Percentiles rank a stretch among this genome's conserved stretches.
These are phyloP conservation scores for Begonia peltatifolia DNA, from an alignment of 306 rosid species.

Conservation along the genomic window DNA sequence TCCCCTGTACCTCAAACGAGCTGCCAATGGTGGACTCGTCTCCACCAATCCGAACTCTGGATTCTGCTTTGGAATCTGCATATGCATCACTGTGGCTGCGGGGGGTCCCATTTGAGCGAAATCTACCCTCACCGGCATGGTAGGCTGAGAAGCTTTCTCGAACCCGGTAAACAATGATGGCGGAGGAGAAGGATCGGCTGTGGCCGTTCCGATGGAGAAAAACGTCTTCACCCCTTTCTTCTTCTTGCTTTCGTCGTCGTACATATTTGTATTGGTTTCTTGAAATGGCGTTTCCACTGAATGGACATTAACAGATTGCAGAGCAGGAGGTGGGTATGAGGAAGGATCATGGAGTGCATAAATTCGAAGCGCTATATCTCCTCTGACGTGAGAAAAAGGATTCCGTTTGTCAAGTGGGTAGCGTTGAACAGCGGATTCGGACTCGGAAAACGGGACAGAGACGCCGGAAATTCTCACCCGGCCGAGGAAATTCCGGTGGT, in stretches of 20 bases:
- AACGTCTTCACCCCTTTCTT: slow-evolving; percentile 61
- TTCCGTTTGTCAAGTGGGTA: slow-evolving; percentile 81
- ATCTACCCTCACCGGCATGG: slow-evolving; percentile 33
- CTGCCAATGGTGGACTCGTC: slow-evolving; percentile 83
- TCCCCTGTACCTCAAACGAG: slow-evolving; percentile 35
- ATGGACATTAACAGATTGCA: slow-evolving; percentile 3
- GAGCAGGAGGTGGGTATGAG: slow-evolving; percentile 8
- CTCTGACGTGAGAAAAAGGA: slow-evolving; percentile 47
- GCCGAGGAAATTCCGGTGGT: slow-evolving; percentile 56
- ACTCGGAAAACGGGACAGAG: slow-evolving; percentile 46
- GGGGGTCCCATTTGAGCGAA: slow-evolving; percentile 40
- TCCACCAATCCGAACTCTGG: slow-evolving; percentile 69
- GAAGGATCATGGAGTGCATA: slow-evolving; percentile 13
- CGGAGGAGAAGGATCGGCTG: slow-evolving; percentile 6
- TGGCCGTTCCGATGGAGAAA: slow-evolving; percentile 54
- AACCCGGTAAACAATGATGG: slow-evolving; percentile 17
- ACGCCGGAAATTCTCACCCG: slow-evolving; percentile 53
- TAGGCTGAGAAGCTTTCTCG: not conserved
- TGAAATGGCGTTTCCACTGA: slow-evolving; percentile 32
- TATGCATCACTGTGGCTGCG: slow-evolving; percentile 33
- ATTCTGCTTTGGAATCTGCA: slow-evolving; percentile 51
- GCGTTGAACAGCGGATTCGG: slow-evolving; percentile 38
- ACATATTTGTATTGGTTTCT: slow-evolving; percentile 44
- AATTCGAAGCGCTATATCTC: slow-evolving; percentile 62
- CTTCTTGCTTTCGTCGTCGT: slow-evolving; percentile 25